Percentiles rank a stretch among this genome's conserved stretches.
These are phyloP conservation scores for Pulveroboletus sp. DNA, from an alignment of 768 basidiomycete species.

Conservation along the genomic window DNA sequence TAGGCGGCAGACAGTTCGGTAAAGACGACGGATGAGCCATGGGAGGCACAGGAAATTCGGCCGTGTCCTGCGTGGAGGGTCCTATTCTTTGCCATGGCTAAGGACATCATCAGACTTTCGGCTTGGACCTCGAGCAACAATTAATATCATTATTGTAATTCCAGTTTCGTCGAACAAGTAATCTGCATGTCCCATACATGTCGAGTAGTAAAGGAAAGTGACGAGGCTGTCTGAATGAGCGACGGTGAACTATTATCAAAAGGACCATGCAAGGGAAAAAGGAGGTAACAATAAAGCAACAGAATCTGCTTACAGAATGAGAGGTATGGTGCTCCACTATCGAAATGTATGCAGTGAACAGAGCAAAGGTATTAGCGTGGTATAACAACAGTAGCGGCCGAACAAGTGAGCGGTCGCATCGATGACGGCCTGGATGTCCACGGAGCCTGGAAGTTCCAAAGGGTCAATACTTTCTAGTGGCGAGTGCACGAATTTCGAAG, in stretches of 20 bases:
- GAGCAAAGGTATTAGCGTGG: slow-evolving; percentile 15
- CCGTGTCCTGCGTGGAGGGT: slow-evolving; percentile 43
- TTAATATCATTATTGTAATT: slow-evolving; percentile 21
- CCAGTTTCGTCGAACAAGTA: slow-evolving; percentile 28
- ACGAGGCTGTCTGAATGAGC: slow-evolving; percentile 16
- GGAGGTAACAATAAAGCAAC: slow-evolving; percentile 27
- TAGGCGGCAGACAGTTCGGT: slow-evolving; percentile 75
- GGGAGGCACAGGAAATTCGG: slow-evolving; percentile 47
- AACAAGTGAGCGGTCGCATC: not conserved
- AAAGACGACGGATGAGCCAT: slow-evolving; percentile 58
- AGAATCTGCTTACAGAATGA: slow-evolving; percentile 26
- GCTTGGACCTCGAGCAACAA: not conserved
- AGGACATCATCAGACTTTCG: not conserved
- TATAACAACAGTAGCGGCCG: slow-evolving; percentile 3
- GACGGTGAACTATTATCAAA: slow-evolving; percentile 23
- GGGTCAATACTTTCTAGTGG: slow-evolving; percentile 73
- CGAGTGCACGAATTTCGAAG: slow-evolving; percentile 79
- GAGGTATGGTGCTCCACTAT: slow-evolving; percentile 19
- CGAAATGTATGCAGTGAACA: slow-evolving; percentile 19
- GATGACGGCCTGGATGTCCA: not conserved
- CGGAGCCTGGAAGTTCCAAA: slow-evolving; percentile 1
- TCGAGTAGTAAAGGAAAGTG: slow-evolving; percentile 21
- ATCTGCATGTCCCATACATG: slow-evolving; percentile 36
- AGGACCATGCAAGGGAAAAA: slow-evolving; percentile 24
- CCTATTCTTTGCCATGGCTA: slow-evolving; percentile 1